Base-by-base conservation (phyloP, 139 green algal genomes). In the Auxenochlorella protothecoides region DNA sequence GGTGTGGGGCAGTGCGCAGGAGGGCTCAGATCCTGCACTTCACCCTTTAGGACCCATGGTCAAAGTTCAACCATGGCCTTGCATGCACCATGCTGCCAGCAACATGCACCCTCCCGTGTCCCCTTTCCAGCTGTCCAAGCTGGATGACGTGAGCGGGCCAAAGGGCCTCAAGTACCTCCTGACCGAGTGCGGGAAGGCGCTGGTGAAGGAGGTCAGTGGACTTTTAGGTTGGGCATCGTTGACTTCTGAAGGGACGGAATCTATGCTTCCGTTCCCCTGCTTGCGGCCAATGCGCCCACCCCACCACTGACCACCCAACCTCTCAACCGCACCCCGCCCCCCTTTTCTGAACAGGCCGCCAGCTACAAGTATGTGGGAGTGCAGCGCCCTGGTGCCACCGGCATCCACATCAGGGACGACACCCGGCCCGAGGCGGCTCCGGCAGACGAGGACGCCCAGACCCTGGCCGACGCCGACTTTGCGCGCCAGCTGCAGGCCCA, bases 401-500 rank as follows among this genome's bases (percentile, higher is more conserved):
- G 8, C 65, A 13, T 57, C n/a, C 27, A n/a, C n/a, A 9, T 5
- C n/a, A 27, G 52, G 16, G n/a, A 5, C n/a, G 65, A 44, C n/a
- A 5, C 57, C 15, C 7, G 59, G 4, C 52, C 11, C 65, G 52
- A 13, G 59, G 12, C 59, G 15, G 55, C 51, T n/a, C 27, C 5
- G 12, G 70, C 4, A 51, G 74, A 77, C 55, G 62, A 16, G n/a
- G 72, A 81, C 5, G 63, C 55, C 3, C 64, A 72, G 66, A 63
- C 87, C 79, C 75, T 88, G 57, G 85, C 87, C 1, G 91, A 96
- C 74, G 76, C 84, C 55, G 83, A 93, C 53, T 80, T 90, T 70
- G 91, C 91, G 5, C 66, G 81, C 13, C 79, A 87, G 53, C 80
- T 96, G 77, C 87, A 92, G 76, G 90, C 89, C 59, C 87, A 94